Base-by-base conservation (phyloP, 2,329 filamentous ascomycete species). In the Pseudogymnoascus pannorum region DNA sequence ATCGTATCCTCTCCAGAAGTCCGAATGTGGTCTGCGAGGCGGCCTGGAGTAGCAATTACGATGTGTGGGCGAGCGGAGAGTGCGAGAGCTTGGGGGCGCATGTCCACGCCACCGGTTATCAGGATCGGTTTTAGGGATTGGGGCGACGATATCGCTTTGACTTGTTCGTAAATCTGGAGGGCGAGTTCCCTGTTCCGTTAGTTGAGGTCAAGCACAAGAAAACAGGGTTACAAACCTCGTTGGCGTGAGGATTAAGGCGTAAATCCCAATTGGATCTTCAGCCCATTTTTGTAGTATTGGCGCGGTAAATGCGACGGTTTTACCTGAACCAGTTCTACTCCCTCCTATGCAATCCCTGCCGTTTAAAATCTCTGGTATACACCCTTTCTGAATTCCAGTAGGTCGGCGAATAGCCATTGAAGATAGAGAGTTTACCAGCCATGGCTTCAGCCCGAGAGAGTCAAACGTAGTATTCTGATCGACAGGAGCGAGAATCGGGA, bases 211-310 rank as follows among this genome's bases (percentile, higher is more conserved):
- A 20, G 4, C 20, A 4, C 3, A 36, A 24, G 35, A n/a, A 51
- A 29, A 42, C 14, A n/a, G 24, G 36, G 48, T 36, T 42, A 67
- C 71, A 63, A 78, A 85, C 84, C 88, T 83, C 5, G 91, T 96
- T 18, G 92, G 92, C 7, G 94, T 99, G 70, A 99, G 77, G 12
- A 99, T 84, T 5, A 99, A 78, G 1, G 86, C 93, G 74, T 91
- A 99, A 68, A 97, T 93, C 44, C 91, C 94, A 63, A 88, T 87
- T 0, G 94, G 94, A 76, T 99, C 92, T 71, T 92, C 84, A 2
- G 93, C 86, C 92, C 92, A 97, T 74, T 88, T 88, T 73, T 97
- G 93, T 65, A 99, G 78, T 63, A 99, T 96, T 0, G 94, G 94
- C 8, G 92, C 91, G 1, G 93, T 90, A 74, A 99, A 99, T 1